Evolutionary conservation across 192 early-diverging fungal species (phyloP).

Genomic region (Phlyctochytrium planicorne): DNA sequence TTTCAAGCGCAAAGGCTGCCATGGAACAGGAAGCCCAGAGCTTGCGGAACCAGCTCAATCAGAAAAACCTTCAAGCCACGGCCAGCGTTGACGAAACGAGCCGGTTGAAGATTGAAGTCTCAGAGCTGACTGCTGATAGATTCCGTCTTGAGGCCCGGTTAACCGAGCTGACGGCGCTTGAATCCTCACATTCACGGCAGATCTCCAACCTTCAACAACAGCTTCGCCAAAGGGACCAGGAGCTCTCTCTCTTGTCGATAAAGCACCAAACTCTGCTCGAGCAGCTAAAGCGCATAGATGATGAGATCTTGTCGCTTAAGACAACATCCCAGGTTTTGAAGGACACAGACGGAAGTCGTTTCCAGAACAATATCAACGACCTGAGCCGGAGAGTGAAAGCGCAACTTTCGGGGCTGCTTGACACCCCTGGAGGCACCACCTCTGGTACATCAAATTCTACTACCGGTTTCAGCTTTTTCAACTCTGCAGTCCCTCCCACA

Average conservation of each 20-base stretch:
- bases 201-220: slow-evolving; percentile 35
- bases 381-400: background rate
- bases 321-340: background rate
- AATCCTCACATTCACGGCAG: slow-evolving; percentile 30
- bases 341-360: background rate
- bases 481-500: background rate
- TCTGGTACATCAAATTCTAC: background rate
- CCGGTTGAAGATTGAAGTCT: slow-evolving; percentile 34
- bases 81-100: slow-evolving; percentile 27
- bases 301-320: slow-evolving; percentile 39
- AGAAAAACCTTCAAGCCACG: slow-evolving; percentile 26
- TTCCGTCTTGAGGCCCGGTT: slow-evolving; percentile 41
- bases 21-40: slow-evolving; percentile 46
- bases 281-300: slow-evolving; percentile 33
- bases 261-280: slow-evolving; percentile 39
- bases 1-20: slow-evolving; percentile 35
- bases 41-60: slow-evolving; percentile 33
- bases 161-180: slow-evolving; percentile 37
- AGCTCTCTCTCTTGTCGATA: slow-evolving; percentile 24
- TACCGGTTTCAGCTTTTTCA: background rate
- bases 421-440: background rate
- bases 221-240: slow-evolving; percentile 42
- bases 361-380: slow-evolving; percentile 25
- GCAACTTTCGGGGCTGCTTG: background rate
- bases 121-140: slow-evolving; percentile 32